These are phyloP conservation scores for Tremella fuciformis DNA, from an alignment of 768 basidiomycete genomes.

Conservation along the genomic window DNA sequence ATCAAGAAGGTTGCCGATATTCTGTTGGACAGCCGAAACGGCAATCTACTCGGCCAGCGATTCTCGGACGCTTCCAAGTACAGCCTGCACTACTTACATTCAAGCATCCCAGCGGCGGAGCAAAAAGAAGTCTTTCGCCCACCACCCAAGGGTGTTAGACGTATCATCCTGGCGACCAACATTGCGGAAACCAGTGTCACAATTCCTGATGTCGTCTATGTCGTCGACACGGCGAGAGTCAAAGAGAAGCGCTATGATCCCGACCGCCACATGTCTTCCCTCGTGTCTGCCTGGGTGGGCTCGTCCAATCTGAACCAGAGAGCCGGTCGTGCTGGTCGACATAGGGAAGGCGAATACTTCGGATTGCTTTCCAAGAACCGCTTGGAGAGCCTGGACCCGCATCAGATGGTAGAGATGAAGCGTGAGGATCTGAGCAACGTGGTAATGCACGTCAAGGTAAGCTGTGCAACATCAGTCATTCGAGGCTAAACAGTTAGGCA, in stretches of 20 bases:
- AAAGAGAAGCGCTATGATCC: constrained; percentile 91
- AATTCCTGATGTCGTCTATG: constrained; percentile 91
- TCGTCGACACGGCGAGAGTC: constrained; percentile 81
- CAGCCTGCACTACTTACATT: constrained; percentile 79
- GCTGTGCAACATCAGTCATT: constrained; percentile 7
- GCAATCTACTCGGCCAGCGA: constrained; percentile 59
- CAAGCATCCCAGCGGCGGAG: constrained; percentile 79
- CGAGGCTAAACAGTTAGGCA: constrained; percentile 53
- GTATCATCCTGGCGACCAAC: constrained; percentile 89
- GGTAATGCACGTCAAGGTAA: constrained; percentile 86
- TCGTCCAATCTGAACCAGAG: constrained; percentile 85
- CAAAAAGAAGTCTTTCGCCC: constrained; percentile 88
- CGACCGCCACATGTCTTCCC: constrained; percentile 77
- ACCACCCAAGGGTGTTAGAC: constrained; percentile 69
- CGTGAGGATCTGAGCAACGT: constrained; percentile 82
- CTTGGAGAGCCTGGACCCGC: constrained; percentile 63
- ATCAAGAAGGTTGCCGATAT: constrained; percentile 68
- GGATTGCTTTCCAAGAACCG: constrained; percentile 70
- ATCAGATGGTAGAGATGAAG: constrained; percentile 95
- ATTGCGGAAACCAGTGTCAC: constrained; percentile 94
- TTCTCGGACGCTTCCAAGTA: constrained; percentile 63
- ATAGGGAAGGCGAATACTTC: constrained; percentile 85
- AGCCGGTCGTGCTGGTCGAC: constrained; percentile 87
- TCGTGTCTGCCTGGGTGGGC: constrained; percentile 88
- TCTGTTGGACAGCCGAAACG: constrained; percentile 58